Evolutionary conservation across 176 grass and related monocot genomes (phyloP).

Genomic region (Metroxylon sagu): DNA sequence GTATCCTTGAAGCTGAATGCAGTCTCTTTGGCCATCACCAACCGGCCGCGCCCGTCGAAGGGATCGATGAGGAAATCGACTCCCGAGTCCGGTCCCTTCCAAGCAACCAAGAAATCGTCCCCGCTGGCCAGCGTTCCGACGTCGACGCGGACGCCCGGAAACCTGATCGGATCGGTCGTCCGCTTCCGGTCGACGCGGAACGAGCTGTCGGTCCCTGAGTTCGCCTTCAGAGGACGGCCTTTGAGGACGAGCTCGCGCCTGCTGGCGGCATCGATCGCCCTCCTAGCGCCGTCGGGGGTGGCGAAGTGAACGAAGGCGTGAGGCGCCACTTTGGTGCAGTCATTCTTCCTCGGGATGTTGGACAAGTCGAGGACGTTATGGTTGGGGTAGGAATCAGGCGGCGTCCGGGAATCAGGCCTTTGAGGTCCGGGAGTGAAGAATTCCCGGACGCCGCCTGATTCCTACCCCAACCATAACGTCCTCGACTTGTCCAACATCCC

Average conservation of each 20-base stretch:
- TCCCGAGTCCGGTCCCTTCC: slow-evolving; percentile 32
- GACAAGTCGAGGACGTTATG: too few species aligned
- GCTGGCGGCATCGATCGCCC: too few species aligned
- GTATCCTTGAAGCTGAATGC: slow-evolving; percentile 37
- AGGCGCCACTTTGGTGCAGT: too few species aligned
- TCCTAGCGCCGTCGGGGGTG: too few species aligned
- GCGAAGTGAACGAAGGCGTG: too few species aligned
- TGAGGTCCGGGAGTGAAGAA: slow-evolving; percentile 85
- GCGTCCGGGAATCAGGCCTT: too few species aligned
- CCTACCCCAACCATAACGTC: slow-evolving; percentile 37
- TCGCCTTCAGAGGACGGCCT: too few species aligned
- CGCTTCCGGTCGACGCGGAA: slow-evolving; percentile 34
- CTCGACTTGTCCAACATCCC: neutral
- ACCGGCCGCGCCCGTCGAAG: slow-evolving; percentile 47
- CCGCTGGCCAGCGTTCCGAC: slow-evolving; percentile 29
- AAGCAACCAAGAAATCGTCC: slow-evolving; percentile 43
- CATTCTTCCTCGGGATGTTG: too few species aligned
- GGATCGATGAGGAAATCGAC: slow-evolving; percentile 73
- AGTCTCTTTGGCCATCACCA: slow-evolving; percentile 51
- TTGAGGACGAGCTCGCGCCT: too few species aligned
- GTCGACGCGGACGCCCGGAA: slow-evolving; percentile 46
- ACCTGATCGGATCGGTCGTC: slow-evolving; percentile 41
- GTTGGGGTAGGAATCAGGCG: too few species aligned
- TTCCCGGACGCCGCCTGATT: slow-evolving; percentile 61
- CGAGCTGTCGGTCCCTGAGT: slow-evolving; percentile 45